Evolutionary conservation across 352 stramenopile species (phyloP), one percentile per base, ranked within the genome.

Genomic region (Pythium brachiatum): DNA sequence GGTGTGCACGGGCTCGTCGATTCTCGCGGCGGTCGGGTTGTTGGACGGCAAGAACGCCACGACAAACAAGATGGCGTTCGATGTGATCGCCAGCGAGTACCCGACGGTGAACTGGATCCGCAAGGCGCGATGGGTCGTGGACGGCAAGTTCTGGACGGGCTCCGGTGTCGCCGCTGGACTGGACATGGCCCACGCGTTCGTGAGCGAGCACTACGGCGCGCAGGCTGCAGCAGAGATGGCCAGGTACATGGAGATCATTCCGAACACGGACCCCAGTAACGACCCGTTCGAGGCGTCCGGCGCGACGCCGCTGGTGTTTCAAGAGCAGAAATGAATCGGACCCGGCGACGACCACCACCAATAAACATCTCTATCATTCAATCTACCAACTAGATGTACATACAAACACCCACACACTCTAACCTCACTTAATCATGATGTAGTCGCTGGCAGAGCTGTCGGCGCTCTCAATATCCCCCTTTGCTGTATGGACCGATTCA

Each of bases 91-190:
- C 26, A n/a, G 60, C 23, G 36, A 64, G 11, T 60, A 75, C 16
- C 72, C 72, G n/a, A 56, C 29, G 0, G 76, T 89, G n/a, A 21
- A 74, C 4, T 89, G 80, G 78, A 68, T 86, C 11, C 62, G 64
- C 36, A 74, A 78, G 38, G 80, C 78, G 21, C 74, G 78, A 9
- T 89, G 78, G 80, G 68, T 83, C 36, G 70, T 74, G 29, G 76
- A 88, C 32, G 78, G 68, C 55, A 69, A 77, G 32, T 77, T 57
- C 47, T 88, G 75, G 76, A 88, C 78, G 21, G 79, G 70, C 41
- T 88, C 76, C 3, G 81, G 81, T 26, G 59, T 90, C 20, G 73
- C 81, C 7, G 81, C 81, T 7, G 78, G 78, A 1, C 81, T 87
- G 57, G 81, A 90, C 58, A 81, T 90, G 78, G 71, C 66, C 0